Conservation (phyloP, 1,139 yeast species). For the Debaryomyces sp. region DNA sequence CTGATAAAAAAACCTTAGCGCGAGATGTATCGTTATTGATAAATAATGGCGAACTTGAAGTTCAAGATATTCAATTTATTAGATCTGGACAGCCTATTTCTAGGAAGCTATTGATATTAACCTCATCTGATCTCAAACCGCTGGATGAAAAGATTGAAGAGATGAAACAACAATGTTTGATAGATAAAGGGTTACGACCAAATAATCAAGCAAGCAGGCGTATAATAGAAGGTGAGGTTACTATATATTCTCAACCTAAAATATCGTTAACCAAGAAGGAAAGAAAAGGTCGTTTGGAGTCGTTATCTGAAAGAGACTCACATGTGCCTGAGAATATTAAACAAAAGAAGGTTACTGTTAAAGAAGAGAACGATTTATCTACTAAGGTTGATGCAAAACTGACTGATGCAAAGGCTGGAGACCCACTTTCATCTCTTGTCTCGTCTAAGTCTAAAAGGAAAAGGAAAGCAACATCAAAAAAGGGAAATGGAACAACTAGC, state of each 20-base stretch:
- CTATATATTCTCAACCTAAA: conserved; percentile 19
- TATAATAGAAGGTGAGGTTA: conserved; percentile 36
- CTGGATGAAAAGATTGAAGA: conserved; percentile 29
- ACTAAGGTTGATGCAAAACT: conserved; percentile 14
- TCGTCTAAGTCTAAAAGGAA: conserved; percentile 24
- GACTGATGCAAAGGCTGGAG: conserved; percentile 3
- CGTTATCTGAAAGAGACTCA: conserved; percentile 15
- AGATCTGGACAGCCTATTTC: conserved; percentile 33
- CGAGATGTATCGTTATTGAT: conserved; percentile 43
- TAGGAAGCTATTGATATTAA: conserved; percentile 37
- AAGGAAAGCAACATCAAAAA: conserved; percentile 11
- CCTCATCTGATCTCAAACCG: conserved; percentile 32
- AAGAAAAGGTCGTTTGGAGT: conserved; percentile 24
- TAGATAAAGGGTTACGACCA: conserved; percentile 26
- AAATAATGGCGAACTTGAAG: conserved; percentile 27
- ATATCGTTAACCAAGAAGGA: conserved; percentile 14
- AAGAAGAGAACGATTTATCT: conserved; percentile 10
- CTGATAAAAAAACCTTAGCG: conserved; percentile 52
- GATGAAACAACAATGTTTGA: conserved; percentile 27
- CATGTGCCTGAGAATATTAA: conserved; percentile 4
- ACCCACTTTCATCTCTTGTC: conserved; percentile 23
- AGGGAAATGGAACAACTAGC: conserved; percentile 8
- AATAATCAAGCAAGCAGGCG: conserved; percentile 18
- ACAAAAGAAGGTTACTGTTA: conserved; percentile 7
- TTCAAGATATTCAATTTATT: conserved; percentile 28